Evolutionary conservation across 495 filamentous ascomycete species (phyloP).

Genomic region (Penicillium canariense): DNA sequence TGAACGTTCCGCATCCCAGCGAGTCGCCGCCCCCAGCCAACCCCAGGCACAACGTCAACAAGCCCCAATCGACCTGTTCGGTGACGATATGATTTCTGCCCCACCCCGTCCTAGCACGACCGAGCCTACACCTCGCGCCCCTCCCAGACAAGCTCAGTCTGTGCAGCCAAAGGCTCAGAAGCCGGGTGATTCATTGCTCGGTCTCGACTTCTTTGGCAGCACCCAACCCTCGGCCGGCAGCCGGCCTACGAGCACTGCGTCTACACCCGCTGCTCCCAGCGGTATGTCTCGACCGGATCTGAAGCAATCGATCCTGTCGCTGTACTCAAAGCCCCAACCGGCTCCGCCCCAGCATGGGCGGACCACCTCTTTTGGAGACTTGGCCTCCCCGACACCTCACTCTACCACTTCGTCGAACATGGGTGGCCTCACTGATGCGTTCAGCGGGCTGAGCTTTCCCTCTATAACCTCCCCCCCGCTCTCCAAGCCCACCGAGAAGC

Average conservation of each 20-base stretch:
- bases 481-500: conserved; percentile 52
- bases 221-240: conserved; percentile 59
- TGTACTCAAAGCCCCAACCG: conserved; percentile 82
- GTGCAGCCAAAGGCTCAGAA: conserved; percentile 60
- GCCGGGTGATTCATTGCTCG: conserved; percentile 81
- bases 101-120: conserved; percentile 66
- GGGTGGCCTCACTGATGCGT: conserved; percentile 82
- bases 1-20: conserved; percentile 58
- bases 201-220: conserved; percentile 88
- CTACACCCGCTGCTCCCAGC: conserved; percentile 52
- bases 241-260: conserved; percentile 69
- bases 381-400: conserved; percentile 55
- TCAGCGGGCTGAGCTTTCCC: conserved; percentile 76
- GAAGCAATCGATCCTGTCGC: conserved; percentile 93
- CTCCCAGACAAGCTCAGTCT: conserved; percentile 56
- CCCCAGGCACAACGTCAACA: conserved; percentile 43
- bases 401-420: conserved; percentile 53
- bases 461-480: conserved; percentile 53
- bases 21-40: conserved; percentile 42
- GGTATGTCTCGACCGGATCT: conserved; percentile 84
- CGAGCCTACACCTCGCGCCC: conserved; percentile 51
- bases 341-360: conserved; percentile 55
- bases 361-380: conserved; percentile 63
- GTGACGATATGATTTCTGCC: conserved; percentile 55
- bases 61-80: conserved; percentile 61